phyloP scores from a whole-genome alignment of 2,329 filamentous ascomycete genomes.

The Lecanosticta acicola region DNA sequence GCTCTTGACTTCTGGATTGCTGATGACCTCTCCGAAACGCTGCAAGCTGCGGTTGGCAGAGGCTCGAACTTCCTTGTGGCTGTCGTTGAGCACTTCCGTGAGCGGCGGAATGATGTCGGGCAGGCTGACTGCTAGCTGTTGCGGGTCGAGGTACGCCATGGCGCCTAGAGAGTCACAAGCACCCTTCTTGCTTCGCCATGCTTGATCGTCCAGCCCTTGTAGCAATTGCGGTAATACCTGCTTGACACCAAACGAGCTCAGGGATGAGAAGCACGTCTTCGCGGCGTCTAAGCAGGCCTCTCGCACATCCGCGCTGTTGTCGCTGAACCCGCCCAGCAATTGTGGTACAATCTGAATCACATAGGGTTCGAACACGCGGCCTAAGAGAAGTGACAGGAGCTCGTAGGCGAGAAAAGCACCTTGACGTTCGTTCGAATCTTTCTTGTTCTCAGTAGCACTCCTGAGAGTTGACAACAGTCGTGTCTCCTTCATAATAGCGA shows the following conservation, averaged over 20 bases:
- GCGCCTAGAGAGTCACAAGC: conserved; percentile 94
- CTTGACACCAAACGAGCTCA: conserved; percentile 95
- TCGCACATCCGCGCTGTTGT: conserved; percentile 80
- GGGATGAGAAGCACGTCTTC: conserved; percentile 85
- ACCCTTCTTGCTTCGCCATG: conserved; percentile 98
- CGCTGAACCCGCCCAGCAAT: conserved; percentile 81
- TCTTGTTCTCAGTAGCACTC: conserved; percentile 88
- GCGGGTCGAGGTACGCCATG: conserved; percentile 96
- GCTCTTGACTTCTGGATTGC: conserved; percentile 92
- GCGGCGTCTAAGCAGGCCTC: conserved; percentile 89
- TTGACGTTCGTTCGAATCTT: conserved; percentile 81
- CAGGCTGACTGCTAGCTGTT: conserved; percentile 84
- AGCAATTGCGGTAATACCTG: conserved; percentile 86
- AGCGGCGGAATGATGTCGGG: conserved; percentile 96
- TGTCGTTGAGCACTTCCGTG: conserved; percentile 91
- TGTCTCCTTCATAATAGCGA: conserved; percentile 74
- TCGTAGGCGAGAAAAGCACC: conserved; percentile 87
- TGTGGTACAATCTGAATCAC: conserved; percentile 93
- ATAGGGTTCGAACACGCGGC: conserved; percentile 89
- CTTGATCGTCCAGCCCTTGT: conserved; percentile 84
- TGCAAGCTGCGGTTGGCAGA: conserved; percentile 95
- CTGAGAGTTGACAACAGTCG: conserved; percentile 77
- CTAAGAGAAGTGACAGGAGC: conserved; percentile 77
- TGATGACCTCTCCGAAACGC: conserved; percentile 97
- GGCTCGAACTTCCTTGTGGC: conserved; percentile 89